phyloP scores from a whole-genome alignment of 1,284 basidiomycete genomes.

The Trametes sp. region DNA sequence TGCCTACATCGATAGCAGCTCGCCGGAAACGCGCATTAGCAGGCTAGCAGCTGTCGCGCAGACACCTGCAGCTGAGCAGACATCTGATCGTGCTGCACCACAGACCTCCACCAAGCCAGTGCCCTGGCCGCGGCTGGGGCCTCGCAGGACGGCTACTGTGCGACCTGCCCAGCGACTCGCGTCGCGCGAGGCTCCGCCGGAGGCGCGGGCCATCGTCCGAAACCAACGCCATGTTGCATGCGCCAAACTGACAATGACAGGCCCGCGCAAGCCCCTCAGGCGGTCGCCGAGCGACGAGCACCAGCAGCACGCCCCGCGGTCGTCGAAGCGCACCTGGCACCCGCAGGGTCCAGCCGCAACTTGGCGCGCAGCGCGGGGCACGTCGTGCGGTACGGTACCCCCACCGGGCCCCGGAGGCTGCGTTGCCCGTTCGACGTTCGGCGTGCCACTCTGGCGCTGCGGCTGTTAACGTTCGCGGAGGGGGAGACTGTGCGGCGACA shows the following conservation, averaged over 20 bases:
- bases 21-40: too few species aligned
- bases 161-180: background rate
- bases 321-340: background rate
- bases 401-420: background rate
- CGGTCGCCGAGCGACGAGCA: background rate
- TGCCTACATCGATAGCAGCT: too few species aligned
- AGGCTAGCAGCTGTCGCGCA: background rate
- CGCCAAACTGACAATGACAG: conserved; percentile 17
- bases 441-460: background rate
- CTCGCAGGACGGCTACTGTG: background rate
- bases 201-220: conserved; percentile 4
- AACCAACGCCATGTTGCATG: background rate
- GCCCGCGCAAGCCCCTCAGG: conserved; percentile 12
- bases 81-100: conserved; percentile 3
- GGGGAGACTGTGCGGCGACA: conserved; percentile 13
- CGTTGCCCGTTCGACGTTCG: background rate
- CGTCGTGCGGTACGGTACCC: conserved; percentile 1
- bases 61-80: too few species aligned
- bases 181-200: background rate
- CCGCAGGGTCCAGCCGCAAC: background rate
- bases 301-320: background rate
- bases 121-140: background rate
- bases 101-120: conserved; percentile 1
- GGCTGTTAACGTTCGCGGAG: background rate
- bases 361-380: conserved; percentile 2